A percentile compares a stretch with the other conserved stretches of the same genome.
These are phyloP conservation scores for Diaporthe australafricana DNA, from an alignment of 2,329 filamentous ascomycete species.

Conservation along the genomic window DNA sequence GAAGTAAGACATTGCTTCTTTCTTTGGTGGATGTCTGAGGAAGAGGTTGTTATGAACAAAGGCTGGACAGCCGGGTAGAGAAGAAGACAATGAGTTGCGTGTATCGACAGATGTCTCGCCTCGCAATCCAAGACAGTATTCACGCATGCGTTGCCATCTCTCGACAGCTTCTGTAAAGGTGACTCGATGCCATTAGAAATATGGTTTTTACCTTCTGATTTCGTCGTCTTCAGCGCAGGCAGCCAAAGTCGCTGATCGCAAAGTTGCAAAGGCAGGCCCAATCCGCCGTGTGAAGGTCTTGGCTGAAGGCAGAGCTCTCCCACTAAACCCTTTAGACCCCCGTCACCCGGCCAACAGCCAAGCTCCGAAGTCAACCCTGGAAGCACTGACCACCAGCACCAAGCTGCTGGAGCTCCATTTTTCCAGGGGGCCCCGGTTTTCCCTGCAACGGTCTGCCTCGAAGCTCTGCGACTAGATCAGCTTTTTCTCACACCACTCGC, in stretches of 20 bases:
- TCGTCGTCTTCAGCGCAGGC: neutral
- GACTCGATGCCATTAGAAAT: neutral
- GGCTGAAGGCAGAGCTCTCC: neutral
- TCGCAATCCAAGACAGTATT: neutral
- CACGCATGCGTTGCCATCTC: neutral
- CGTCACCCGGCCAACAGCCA: conserved; percentile 20
- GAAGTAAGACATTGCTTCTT: too few species aligned
- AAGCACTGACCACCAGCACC: conserved; percentile 18
- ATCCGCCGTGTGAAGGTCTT: neutral
- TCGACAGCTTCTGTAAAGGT: too few species aligned
- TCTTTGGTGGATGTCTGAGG: neutral
- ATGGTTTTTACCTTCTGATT: too few species aligned
- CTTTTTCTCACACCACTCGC: conserved; percentile 29
- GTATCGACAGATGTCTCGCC: neutral
- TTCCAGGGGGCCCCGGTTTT: conserved; percentile 13
- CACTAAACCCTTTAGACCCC: neutral
- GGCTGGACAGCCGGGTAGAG: neutral
- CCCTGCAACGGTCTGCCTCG: neutral
- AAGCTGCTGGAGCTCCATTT: neutral
- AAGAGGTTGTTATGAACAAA: neutral
- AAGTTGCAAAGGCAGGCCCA: neutral
- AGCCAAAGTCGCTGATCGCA: neutral
- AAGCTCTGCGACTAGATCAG: conserved; percentile 2
- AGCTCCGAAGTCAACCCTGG: neutral
- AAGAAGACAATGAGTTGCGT: neutral